Base-by-base conservation (phyloP, 2,329 filamentous ascomycete genomes). In the Clonostachys byssicola region DNA sequence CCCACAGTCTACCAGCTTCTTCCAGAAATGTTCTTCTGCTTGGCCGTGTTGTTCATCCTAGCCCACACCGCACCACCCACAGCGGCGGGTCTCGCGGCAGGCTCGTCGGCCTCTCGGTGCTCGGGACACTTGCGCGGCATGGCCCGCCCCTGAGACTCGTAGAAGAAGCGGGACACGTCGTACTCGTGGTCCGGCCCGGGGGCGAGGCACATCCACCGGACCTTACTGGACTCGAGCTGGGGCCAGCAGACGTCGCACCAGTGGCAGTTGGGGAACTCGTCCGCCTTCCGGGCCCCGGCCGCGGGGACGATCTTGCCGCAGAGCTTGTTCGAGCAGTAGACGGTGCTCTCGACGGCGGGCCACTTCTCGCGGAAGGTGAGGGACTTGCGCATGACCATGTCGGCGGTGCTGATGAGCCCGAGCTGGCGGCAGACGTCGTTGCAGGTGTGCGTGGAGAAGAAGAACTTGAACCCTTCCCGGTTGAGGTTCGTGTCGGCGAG, bases 281-380 rank as follows among this genome's bases (percentile, higher is more conserved):
- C 49, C 3, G 51, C 60, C 20, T 51, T 54, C 0, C 55, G 46
- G 2, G 56, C 56, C 9, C 43, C 55, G 12, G 53, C 46, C 0
- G 56, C 45, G 23, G 50, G 53, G 5, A 70, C 44, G 36, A 68
- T 68, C 43, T 53, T 55, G 12, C 63, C 52, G 49, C 67, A 71
- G 17, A 70, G 57, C 47, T 68, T 70, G 54, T 69, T 71, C 7
- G 66, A 63, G 44, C 67, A 71, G 48, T 60, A 69, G 1, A 64
- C 59, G 1, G 55, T 58, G 18, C 53, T 53, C 35, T 55, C 56
- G 18, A 61, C 54, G 38, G 43, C 51, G 3, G 63, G 62, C 66
- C 66, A 68, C 20, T 41, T 43, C 42, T 61, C 52, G 5, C 63
- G 54, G 48, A 66, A 69, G 33, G 50, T 40, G 20, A 54, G 57